Conservation (phyloP, 306 rosid genomes). For the Aeschynomene evenia region DNA sequence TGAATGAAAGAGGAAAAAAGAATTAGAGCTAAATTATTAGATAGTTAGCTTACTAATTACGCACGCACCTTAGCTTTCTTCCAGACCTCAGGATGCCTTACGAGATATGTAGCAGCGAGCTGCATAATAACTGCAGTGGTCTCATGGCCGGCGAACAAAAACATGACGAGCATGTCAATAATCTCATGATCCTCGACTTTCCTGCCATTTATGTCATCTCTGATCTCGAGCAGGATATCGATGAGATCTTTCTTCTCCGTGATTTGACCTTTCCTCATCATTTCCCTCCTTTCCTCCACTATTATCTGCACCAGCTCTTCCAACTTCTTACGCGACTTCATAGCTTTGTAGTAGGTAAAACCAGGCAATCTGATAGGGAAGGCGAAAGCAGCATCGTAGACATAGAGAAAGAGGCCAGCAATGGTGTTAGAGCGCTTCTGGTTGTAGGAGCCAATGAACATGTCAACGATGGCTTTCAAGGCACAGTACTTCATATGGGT, state of each 20-base stretch:
- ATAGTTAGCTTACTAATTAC: too few relatives aligned
- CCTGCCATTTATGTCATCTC: slow-evolving; percentile 42
- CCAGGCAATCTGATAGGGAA: slow-evolving; percentile 25
- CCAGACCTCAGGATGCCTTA: not conserved
- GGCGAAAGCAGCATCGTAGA: not conserved
- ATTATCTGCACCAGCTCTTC: not conserved
- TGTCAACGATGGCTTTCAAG: slow-evolving; percentile 30
- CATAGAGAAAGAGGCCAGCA: not conserved
- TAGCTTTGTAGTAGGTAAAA: slow-evolving; percentile 34
- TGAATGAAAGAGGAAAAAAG: too few relatives aligned
- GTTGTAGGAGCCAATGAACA: slow-evolving; percentile 32
- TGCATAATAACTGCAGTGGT: not conserved
- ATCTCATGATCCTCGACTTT: slow-evolving; percentile 48
- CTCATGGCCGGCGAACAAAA: slow-evolving; percentile 15
- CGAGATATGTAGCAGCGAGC: not conserved
- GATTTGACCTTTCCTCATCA: not conserved
- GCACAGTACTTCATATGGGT: slow-evolving; percentile 23
- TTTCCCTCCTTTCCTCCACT: slow-evolving; percentile 17
- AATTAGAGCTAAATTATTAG: too few relatives aligned
- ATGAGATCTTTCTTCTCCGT: slow-evolving; percentile 39
- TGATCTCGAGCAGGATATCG: slow-evolving; percentile 38
- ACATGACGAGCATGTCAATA: slow-evolving; percentile 30
- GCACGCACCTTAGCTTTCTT: slow-evolving; percentile 17
- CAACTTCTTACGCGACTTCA: slow-evolving; percentile 35
- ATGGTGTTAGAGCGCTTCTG: not conserved